Conservation (phyloP, 768 basidiomycete genomes). For the Leccinum arenicola region DNA sequence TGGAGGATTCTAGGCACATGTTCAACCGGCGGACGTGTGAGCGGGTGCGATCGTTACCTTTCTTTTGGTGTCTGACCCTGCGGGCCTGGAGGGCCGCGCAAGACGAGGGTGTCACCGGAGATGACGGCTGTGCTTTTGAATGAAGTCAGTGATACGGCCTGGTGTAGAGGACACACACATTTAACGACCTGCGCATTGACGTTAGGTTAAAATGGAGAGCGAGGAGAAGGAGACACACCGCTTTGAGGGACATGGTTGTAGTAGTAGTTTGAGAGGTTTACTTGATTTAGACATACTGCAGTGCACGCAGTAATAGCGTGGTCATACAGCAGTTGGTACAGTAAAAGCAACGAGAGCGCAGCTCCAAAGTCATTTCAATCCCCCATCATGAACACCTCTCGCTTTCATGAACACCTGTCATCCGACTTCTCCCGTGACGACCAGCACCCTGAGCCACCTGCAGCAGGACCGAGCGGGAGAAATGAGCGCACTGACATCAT, state of each 20-base stretch:
- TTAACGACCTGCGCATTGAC: slow-evolving; percentile 48
- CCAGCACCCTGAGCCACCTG: slow-evolving; percentile 8
- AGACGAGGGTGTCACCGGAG: slow-evolving; percentile 85
- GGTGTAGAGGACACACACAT: slow-evolving; percentile 38
- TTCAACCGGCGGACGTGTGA: slow-evolving; percentile 1
- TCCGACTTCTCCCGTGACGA: slow-evolving; percentile 17
- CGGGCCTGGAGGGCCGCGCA: slow-evolving; percentile 72
- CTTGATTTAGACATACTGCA: no score
- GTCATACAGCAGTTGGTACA: slow-evolving; percentile 6
- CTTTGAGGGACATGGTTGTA: slow-evolving; percentile 65
- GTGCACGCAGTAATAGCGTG: no score
- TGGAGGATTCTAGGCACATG: slow-evolving; percentile 66
- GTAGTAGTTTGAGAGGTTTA: not conserved
- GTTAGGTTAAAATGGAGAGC: not conserved
- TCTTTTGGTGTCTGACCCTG: slow-evolving; percentile 91
- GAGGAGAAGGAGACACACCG: slow-evolving; percentile 44
- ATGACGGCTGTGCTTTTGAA: slow-evolving; percentile 60
- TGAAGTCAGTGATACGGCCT: slow-evolving; percentile 16
- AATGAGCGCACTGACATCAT: slow-evolving; percentile 30
- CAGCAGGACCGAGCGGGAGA: not conserved
- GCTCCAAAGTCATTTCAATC: not conserved
- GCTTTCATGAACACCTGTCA: slow-evolving; percentile 31
- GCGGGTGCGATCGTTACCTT: slow-evolving; percentile 46
- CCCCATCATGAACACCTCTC: slow-evolving; percentile 26
- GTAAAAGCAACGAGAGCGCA: slow-evolving; percentile 12